These are phyloP conservation scores for Globisporangium paroecandrum DNA, from an alignment of 352 stramenopile species.

Conservation along the genomic window DNA sequence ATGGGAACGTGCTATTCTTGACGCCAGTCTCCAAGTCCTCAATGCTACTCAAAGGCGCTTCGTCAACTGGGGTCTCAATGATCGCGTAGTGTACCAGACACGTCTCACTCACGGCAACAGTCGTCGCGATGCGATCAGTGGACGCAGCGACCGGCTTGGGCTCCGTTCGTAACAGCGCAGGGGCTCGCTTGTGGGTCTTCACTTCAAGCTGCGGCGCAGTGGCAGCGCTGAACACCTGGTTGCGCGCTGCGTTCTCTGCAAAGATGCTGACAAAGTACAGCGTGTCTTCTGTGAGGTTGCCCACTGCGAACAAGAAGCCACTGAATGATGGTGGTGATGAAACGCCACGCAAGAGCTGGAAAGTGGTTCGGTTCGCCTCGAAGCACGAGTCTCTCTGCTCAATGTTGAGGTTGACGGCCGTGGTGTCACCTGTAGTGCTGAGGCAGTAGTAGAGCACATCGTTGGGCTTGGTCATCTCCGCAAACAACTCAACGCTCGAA, in stretches of 20 bases:
- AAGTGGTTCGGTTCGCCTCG: slow-evolving; percentile 31
- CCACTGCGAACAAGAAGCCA: slow-evolving; percentile 36
- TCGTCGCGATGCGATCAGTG: slow-evolving; percentile 30
- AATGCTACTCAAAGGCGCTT: background rate
- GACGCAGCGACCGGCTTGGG: slow-evolving; percentile 28
- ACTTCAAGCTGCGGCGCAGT: slow-evolving; percentile 20
- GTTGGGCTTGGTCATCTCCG: slow-evolving; percentile 55
- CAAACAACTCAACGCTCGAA: slow-evolving; percentile 33
- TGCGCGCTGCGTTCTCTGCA: slow-evolving; percentile 51
- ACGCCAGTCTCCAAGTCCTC: background rate
- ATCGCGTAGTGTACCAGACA: slow-evolving; percentile 53
- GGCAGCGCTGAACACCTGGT: slow-evolving; percentile 45
- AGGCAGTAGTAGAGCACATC: slow-evolving; percentile 57
- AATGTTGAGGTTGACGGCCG: background rate
- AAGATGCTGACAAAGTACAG: slow-evolving; percentile 45
- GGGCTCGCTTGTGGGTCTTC: slow-evolving; percentile 43
- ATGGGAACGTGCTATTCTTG: background rate
- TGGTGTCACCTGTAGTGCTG: background rate
- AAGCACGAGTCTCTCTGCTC: slow-evolving; percentile 4
- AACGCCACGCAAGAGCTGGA: slow-evolving; percentile 21
- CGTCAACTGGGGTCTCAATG: slow-evolving; percentile 5
- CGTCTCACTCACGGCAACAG: slow-evolving; percentile 22
- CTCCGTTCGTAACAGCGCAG: slow-evolving; percentile 20
- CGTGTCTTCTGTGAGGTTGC: slow-evolving; percentile 54
- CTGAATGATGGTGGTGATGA: slow-evolving; percentile 6